These are phyloP conservation scores for Claviceps humidiphila DNA, from an alignment of 2,329 filamentous ascomycete genomes.

Conservation along the genomic window DNA sequence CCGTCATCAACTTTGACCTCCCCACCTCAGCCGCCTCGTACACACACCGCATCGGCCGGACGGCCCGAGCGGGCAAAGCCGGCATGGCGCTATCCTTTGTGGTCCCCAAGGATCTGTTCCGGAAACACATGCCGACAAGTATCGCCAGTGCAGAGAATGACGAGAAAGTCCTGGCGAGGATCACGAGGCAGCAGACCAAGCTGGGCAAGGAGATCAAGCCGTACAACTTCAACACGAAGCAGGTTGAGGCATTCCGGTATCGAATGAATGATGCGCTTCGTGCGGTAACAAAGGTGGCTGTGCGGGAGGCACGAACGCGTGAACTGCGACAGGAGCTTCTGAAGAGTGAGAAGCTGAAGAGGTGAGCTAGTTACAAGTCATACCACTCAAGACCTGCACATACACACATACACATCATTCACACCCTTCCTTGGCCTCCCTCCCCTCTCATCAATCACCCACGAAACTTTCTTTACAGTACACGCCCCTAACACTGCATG, in stretches of 20 bases:
- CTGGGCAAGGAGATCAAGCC: constrained; percentile 71
- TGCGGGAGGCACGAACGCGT: constrained; percentile 77
- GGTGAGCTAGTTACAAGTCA: constrained; percentile 20
- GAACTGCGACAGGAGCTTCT: constrained; percentile 83
- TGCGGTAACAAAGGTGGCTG: constrained; percentile 76
- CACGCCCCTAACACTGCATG: neutral
- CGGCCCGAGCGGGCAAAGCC: constrained; percentile 76
- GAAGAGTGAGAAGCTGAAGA: constrained; percentile 85
- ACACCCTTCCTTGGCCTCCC: neutral
- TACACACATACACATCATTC: neutral
- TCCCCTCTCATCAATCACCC: neutral
- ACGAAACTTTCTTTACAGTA: no score
- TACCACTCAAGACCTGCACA: neutral
- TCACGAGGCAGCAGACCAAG: constrained; percentile 65
- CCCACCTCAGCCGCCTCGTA: constrained; percentile 82
- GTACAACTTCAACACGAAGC: constrained; percentile 89
- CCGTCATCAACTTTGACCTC: constrained; percentile 94
- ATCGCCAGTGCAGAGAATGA: constrained; percentile 66
- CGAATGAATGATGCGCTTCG: constrained; percentile 85
- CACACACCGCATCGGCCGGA: constrained; percentile 91
- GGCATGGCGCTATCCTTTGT: constrained; percentile 97
- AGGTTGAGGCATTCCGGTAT: constrained; percentile 89
- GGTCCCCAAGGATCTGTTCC: constrained; percentile 65
- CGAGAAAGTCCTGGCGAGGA: constrained; percentile 69
- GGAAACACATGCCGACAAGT: constrained; percentile 80